Evolutionary conservation across 768 basidiomycete species (phyloP), one percentile per base, ranked within the genome.

Genomic region (Cantharellus cinnabarinus): DNA sequence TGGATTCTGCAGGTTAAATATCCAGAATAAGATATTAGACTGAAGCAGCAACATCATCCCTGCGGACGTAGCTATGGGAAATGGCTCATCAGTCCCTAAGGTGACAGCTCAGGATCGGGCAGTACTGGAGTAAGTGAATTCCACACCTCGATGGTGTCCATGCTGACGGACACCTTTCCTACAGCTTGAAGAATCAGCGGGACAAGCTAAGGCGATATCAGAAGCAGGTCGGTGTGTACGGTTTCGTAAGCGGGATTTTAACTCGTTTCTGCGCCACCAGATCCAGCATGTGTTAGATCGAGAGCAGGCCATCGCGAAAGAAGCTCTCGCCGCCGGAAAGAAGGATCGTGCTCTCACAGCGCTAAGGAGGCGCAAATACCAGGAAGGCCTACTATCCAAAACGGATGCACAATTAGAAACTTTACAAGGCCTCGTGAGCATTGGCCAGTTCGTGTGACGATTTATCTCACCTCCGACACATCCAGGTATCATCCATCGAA

Each of bases 131-230:
- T 98, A 63, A 61, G 62, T 35, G 0, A 4, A 41, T 38, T 29
- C 56, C 48, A 15, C 10, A 39, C 15, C 29, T 14, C 51, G 5
- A 14, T 7, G 39, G 0, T 4, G 35, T 35, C 29, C 53, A 50
- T 40, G 5, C 58, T 56, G 20, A 29, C 42, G 52, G 38, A 54
- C 62, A 62, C 61, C 63, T 44, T 29, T 62, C 58, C 57, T 67
- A 39, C 69, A 97, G 94, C 68, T 77, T 99, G 64, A 98, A 99
- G 71, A 70, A 95, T 52, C 95, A 99, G 69, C 78, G 95, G 41
- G 95, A 99, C 72, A 97, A 93, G 70, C 72, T 99, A 62, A 85
- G 79, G 68, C 88, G 93, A 68, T 99, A 98, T 67, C 95, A 94
- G 77, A 89, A 82, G 74, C 84, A 84, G 78, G 94, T 88, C 60